Conservation (phyloP, 192 early-diverging fungal genomes). For the Backusella circina region DNA sequence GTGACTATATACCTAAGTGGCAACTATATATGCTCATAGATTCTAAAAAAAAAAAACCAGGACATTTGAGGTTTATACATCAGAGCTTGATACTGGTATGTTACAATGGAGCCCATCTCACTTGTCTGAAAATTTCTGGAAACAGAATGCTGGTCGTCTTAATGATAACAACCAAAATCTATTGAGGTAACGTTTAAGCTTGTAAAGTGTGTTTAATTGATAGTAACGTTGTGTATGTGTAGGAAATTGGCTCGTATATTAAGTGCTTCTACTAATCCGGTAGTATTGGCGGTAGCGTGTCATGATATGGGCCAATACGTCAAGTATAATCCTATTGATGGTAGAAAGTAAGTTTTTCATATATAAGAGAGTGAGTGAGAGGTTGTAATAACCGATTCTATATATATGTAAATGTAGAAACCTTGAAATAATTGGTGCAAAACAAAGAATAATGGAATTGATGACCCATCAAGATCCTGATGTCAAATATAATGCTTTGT, state of each 20-base stretch:
- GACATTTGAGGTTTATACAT: conserved; percentile 96
- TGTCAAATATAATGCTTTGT: conserved; percentile 87
- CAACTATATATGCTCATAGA: neutral
- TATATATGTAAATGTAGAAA: conserved; percentile 31
- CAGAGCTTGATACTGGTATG: conserved; percentile 79
- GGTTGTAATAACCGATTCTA: neutral
- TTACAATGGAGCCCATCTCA: conserved; percentile 94
- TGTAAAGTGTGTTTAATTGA: neutral
- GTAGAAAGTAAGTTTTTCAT: conserved; percentile 66
- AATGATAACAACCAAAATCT: conserved; percentile 77
- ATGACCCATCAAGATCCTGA: conserved; percentile 90
- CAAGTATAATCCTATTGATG: conserved; percentile 74
- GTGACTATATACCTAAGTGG: neutral
- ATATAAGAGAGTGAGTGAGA: neutral
- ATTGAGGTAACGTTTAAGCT: conserved; percentile 38
- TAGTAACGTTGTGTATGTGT: neutral
- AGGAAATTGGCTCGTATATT: conserved; percentile 61
- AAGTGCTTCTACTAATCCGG: conserved; percentile 50
- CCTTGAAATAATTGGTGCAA: conserved; percentile 86
- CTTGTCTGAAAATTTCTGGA: conserved; percentile 92
- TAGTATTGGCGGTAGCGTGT: conserved; percentile 83
- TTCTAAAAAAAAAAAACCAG: conserved; percentile 47
- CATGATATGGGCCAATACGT: conserved; percentile 95
- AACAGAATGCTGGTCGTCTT: conserved; percentile 74
- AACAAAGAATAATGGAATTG: conserved; percentile 90